Evolutionary conservation across 495 filamentous ascomycete species (phyloP).

Genomic region (Xylaria castorea): DNA sequence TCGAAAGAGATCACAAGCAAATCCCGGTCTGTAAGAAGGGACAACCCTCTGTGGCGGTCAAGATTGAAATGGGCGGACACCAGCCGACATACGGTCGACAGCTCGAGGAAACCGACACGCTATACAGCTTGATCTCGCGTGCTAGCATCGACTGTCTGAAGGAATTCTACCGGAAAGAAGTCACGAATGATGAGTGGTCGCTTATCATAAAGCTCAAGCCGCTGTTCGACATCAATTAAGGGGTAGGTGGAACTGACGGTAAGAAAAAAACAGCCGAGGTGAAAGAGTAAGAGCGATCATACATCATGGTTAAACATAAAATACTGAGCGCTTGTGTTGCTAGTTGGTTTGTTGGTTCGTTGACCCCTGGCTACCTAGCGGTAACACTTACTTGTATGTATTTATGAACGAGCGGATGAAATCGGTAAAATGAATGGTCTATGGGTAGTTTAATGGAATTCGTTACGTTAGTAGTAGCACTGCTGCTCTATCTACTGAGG

Average conservation of each 20-base stretch:
- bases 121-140: slow-evolving; percentile 88
- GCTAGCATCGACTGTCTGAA: slow-evolving; percentile 93
- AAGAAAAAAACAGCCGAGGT: neutral
- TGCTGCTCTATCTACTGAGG: no score
- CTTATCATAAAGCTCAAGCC: slow-evolving; percentile 92
- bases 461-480: neutral
- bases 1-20: slow-evolving; percentile 97
- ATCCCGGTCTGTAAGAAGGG: slow-evolving; percentile 91
- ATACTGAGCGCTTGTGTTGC: neutral
- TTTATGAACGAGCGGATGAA: slow-evolving; percentile 4
- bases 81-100: slow-evolving; percentile 96
- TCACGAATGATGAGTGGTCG: slow-evolving; percentile 92
- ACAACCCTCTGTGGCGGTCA: slow-evolving; percentile 94
- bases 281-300: neutral
- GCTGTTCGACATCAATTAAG: slow-evolving; percentile 83
- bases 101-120: slow-evolving; percentile 87
- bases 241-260: neutral
- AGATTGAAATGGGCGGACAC: slow-evolving; percentile 92
- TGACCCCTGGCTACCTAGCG: neutral
- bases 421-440: slow-evolving; percentile 11
- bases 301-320: neutral
- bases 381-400: slow-evolving; percentile 13
- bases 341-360: neutral
- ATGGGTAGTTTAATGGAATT: slow-evolving; percentile 5
- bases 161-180: slow-evolving; percentile 91